Base-by-base conservation (phyloP, 176 grass and related monocot genomes). In the Saccharum spontaneum region DNA sequence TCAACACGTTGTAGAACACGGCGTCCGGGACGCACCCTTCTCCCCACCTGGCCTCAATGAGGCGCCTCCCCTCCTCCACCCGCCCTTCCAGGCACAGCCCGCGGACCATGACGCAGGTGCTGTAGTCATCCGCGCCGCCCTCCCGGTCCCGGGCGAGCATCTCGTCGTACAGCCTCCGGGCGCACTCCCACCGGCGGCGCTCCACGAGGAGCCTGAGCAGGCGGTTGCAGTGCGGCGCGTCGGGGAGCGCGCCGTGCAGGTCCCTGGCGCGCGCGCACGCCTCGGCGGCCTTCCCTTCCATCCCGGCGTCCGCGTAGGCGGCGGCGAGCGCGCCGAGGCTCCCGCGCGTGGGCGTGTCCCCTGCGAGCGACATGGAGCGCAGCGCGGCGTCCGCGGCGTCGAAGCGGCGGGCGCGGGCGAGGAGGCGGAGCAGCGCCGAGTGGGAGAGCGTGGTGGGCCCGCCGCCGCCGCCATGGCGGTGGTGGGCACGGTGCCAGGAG, bases 31-130 rank as follows among this genome's bases (percentile, higher is more conserved):
- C 67, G 31, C 92, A 94, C 71, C 87, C 90, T 1, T 59, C 84
- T 23, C 95, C 90, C 90, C 90, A 97, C 78, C 95, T 92, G 62
- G 88, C 78, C 82, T 92, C 90, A 38, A 97, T 93, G 87, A 94
- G 69, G 59, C 44, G 86, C 89, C 78, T 84, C 2, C 88, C 92
- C 65, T 94, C 90, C 28, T 94, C 90, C 79, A 94, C 90, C 54
- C 59, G 82, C 69, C 90, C 87, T 86, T 94, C 82, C 54, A 88
- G 17, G 79, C 95, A 97, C 83, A 93, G 38, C 16, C 95, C 88
- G 4, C 86, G 79, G n/a, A 91, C 89, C 76, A 97, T 75, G 26
- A 97, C 90, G 52, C 75, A 89, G 1, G 95, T 93, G 80, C 72
- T 97, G 78, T 93, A 94, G 43, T 90, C 81, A 85, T 97, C 87